Evolutionary conservation across 2,329 filamentous ascomycete species (phyloP).

Genomic region (Hypoxylon sp.): DNA sequence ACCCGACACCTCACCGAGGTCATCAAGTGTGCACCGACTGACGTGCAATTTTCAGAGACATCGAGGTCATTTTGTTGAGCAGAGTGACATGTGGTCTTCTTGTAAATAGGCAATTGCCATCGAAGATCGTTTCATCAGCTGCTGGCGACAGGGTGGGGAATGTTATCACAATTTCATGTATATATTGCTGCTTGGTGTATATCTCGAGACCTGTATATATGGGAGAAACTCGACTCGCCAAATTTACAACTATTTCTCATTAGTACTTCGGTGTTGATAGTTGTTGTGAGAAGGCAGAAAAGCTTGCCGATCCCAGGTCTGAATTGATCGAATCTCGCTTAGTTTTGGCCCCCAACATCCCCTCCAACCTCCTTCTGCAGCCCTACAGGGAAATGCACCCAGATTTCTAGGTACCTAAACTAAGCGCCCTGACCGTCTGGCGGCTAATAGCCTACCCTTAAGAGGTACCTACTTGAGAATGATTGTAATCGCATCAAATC

Average conservation of each 20-base stretch:
- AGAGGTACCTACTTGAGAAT: background rate
- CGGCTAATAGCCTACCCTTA: background rate
- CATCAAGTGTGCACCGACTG: slow-evolving; percentile 22
- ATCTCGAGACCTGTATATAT: slow-evolving; percentile 38
- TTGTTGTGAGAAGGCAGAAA: slow-evolving; percentile 7
- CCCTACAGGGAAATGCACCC: background rate
- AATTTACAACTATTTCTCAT: slow-evolving; percentile 14
- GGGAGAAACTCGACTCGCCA: slow-evolving; percentile 15
- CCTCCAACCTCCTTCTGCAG: background rate
- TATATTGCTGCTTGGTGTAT: slow-evolving; percentile 28
- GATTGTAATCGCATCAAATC: background rate
- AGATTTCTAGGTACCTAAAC: background rate
- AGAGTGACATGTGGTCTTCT: slow-evolving; percentile 54
- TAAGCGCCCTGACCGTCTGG: background rate
- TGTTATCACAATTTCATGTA: slow-evolving; percentile 25
- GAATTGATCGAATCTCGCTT: slow-evolving; percentile 1
- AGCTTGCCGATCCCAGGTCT: background rate
- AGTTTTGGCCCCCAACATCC: background rate
- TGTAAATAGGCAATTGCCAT: slow-evolving; percentile 28
- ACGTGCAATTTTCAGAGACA: slow-evolving; percentile 38
- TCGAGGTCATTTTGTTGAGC: slow-evolving; percentile 52
- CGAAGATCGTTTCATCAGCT: slow-evolving; percentile 6
- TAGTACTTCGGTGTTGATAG: background rate
- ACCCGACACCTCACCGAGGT: slow-evolving; percentile 1
- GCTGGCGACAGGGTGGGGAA: background rate